phyloP scores from a whole-genome alignment of 2,329 filamentous ascomycete species.

The Cladophialophora psammophila region DNA sequence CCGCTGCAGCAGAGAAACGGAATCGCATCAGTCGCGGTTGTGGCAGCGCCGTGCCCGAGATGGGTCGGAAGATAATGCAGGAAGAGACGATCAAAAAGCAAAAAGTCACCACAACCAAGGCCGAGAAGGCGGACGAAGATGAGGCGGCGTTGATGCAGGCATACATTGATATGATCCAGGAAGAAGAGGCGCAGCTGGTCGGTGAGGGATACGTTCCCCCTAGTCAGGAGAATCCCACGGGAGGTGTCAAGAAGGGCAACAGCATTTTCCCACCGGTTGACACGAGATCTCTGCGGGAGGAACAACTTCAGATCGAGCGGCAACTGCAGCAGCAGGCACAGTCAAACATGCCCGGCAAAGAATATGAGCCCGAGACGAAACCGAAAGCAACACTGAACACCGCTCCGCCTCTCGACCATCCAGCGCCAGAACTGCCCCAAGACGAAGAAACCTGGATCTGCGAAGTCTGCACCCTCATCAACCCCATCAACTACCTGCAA shows the following conservation, averaged over 20 bases:
- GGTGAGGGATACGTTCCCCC: constrained; percentile 63
- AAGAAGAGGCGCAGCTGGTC: constrained; percentile 72
- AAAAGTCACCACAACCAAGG: constrained; percentile 81
- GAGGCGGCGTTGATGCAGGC: constrained; percentile 86
- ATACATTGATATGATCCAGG: constrained; percentile 83
- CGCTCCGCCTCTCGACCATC: constrained; percentile 6
- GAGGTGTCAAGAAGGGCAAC: constrained; percentile 49
- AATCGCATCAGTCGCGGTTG: constrained; percentile 75
- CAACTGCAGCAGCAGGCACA: constrained; percentile 25
- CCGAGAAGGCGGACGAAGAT: constrained; percentile 88
- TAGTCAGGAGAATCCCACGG: constrained; percentile 61
- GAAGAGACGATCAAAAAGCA: constrained; percentile 66
- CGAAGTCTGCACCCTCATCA: constrained; percentile 67
- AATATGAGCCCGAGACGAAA: constrained; percentile 11
- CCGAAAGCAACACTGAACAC: constrained; percentile 10
- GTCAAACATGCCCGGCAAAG: constrained; percentile 13
- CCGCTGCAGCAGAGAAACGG: constrained; percentile 73
- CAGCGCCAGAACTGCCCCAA: constrained; percentile 15
- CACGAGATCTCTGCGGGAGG: constrained; percentile 25
- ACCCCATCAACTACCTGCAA: constrained; percentile 64
- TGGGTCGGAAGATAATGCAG: constrained; percentile 70
- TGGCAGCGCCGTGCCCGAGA: constrained; percentile 69
- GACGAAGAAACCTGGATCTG: constrained; percentile 62
- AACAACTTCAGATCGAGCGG: constrained; percentile 32
- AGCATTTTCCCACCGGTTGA: constrained; percentile 46